These are phyloP conservation scores for Fusarium sacchari DNA, from an alignment of 2,329 filamentous ascomycete species.

Conservation along the genomic window DNA sequence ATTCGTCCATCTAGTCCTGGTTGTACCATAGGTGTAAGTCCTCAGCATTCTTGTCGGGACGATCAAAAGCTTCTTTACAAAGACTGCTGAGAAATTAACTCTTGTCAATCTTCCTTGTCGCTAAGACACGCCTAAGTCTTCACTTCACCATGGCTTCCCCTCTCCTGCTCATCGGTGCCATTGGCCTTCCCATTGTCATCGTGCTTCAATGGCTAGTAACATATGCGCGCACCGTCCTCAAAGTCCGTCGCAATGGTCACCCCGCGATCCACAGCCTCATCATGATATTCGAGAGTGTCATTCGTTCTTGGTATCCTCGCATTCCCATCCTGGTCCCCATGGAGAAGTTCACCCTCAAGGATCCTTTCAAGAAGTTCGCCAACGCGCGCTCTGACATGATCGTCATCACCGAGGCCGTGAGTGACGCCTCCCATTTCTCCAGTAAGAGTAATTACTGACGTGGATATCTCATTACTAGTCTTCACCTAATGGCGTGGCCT, in stretches of 20 bases:
- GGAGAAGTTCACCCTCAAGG: background rate
- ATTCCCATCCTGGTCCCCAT: background rate
- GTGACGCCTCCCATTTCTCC: accelerated
- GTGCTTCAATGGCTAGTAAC: background rate
- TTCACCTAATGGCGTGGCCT: background rate
- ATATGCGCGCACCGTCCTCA: background rate
- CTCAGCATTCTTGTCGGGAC: background rate
- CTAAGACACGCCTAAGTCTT: background rate
- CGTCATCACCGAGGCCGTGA: background rate
- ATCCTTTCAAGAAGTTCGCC: background rate
- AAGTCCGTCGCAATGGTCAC: background rate
- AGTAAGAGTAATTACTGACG: accelerated
- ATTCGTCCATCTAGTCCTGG: background rate
- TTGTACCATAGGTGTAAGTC: background rate
- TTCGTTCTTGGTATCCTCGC: background rate
- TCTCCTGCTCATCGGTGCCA: background rate
- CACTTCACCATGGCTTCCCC: background rate
- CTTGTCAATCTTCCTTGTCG: background rate
- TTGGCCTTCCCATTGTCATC: background rate
- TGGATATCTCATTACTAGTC: background rate
- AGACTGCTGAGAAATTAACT: background rate
- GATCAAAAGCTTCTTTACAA: background rate
- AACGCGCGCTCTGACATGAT: background rate
- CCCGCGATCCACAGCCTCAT: background rate
- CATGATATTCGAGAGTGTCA: background rate